Conservation (phyloP, 169 alveolate genomes). For the Babesia gibsoni region DNA sequence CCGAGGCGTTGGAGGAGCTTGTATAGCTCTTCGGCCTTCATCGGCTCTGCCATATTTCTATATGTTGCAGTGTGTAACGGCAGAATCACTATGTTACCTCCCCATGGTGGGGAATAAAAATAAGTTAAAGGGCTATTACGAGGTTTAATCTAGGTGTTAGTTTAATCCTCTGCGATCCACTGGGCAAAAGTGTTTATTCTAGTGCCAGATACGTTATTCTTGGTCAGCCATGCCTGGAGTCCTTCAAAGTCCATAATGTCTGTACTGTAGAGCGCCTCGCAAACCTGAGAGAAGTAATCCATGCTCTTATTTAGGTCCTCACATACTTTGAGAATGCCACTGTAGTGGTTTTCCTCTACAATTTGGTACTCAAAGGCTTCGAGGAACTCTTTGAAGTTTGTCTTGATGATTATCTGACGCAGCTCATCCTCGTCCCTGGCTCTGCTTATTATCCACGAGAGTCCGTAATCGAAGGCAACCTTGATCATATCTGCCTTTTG, state of each 20-base stretch:
- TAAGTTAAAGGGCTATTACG: background rate
- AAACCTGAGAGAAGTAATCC: constrained; percentile 25
- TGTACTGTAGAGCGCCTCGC: constrained; percentile 54
- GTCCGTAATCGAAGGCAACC: constrained; percentile 5
- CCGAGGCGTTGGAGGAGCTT: constrained; percentile 52
- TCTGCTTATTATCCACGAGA: constrained; percentile 21
- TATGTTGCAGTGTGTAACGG: background rate
- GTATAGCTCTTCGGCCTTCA: constrained; percentile 37
- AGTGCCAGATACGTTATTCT: constrained; percentile 10
- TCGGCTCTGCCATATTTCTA: constrained; percentile 27
- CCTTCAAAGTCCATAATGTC: constrained; percentile 42
- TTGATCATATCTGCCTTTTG: constrained; percentile 32
- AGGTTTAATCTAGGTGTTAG: background rate
- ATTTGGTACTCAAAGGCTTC: constrained; percentile 34
- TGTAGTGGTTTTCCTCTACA: background rate
- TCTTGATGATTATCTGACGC: constrained; percentile 3
- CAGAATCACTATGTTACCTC: background rate
- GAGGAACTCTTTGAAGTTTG: constrained; percentile 18
- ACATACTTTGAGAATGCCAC: constrained; percentile 6
- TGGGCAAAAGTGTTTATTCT: constrained; percentile 36
- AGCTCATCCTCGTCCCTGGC: constrained; percentile 11
- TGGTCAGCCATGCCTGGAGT: constrained; percentile 27
- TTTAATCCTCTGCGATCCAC: constrained; percentile 49
- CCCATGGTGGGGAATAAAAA: constrained; percentile 4
- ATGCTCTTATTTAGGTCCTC: background rate